Conservation (phyloP, 164 flowering plant genomes). For the Magnolia changhungtana region DNA sequence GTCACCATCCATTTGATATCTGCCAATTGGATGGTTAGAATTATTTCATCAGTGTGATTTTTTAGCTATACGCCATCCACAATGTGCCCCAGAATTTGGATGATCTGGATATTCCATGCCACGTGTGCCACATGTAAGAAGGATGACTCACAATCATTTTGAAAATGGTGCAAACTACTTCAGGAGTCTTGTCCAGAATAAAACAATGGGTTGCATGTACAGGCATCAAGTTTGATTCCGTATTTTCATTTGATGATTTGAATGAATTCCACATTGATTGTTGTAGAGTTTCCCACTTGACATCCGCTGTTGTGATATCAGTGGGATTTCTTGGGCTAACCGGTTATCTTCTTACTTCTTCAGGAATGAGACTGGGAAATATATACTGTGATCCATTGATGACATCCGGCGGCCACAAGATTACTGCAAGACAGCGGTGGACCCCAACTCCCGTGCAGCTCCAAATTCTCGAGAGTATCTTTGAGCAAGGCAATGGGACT, state of each 20-base stretch:
- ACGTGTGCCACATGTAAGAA: background rate
- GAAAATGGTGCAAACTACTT: background rate
- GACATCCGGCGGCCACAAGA: constrained; percentile 71
- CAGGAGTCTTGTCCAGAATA: background rate
- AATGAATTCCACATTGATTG: background rate
- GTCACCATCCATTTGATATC: too few species aligned
- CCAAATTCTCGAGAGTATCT: constrained; percentile 84
- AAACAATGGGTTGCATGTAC: background rate
- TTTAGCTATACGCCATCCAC: too few species aligned
- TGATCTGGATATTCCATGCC: background rate
- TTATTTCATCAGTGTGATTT: too few species aligned
- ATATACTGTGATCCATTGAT: constrained; percentile 79
- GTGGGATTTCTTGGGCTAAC: background rate
- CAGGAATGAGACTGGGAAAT: constrained; percentile 84
- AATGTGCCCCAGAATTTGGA: too few species aligned
- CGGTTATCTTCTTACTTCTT: background rate
- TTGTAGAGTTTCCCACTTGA: background rate
- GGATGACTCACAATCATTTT: background rate
- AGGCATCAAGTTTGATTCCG: background rate
- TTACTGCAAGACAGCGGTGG: constrained; percentile 92
- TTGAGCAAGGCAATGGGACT: constrained; percentile 86
- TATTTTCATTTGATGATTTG: background rate
- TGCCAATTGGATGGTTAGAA: too few species aligned
- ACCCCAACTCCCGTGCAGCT: constrained; percentile 93
- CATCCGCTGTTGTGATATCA: background rate